Conservation (phyloP, 305 asterid genomes). For the Fraxinus sp. region DNA sequence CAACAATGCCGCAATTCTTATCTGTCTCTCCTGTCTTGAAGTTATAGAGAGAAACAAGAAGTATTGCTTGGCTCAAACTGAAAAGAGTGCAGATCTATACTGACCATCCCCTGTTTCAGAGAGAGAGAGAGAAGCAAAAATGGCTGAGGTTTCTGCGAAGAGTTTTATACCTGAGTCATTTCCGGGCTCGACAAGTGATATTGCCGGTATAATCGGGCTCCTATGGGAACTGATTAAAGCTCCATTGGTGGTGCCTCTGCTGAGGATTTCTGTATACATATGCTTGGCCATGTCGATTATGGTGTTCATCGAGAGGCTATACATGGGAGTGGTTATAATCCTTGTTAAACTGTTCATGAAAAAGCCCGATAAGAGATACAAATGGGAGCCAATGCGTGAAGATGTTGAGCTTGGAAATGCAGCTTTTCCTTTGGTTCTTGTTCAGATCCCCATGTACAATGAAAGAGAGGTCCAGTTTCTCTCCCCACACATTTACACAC, state of each 20-base stretch:
- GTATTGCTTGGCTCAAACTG: slow-evolving; percentile 27
- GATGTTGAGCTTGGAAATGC: slow-evolving; percentile 65
- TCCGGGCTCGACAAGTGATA: slow-evolving; percentile 46
- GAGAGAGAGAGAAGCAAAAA: slow-evolving; percentile 12
- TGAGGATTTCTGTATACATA: slow-evolving; percentile 33
- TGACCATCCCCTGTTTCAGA: slow-evolving; percentile 23
- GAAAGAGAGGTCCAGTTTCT: slow-evolving; percentile 59
- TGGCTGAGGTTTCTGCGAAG: slow-evolving; percentile 58
- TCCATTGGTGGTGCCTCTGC: slow-evolving; percentile 44
- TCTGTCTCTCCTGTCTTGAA: slow-evolving; percentile 25
- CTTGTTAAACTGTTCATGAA: slow-evolving; percentile 56
- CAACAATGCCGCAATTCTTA: slow-evolving; percentile 53
- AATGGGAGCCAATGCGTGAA: slow-evolving; percentile 71
- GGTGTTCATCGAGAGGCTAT: slow-evolving; percentile 51
- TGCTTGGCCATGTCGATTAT: slow-evolving; percentile 43
- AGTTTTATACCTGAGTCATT: slow-evolving; percentile 49
- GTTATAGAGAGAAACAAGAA: slow-evolving; percentile 20
- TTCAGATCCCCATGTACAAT: slow-evolving; percentile 94
- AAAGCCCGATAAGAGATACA: slow-evolving; percentile 73
- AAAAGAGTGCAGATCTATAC: slow-evolving; percentile 25
- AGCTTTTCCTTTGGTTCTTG: slow-evolving; percentile 69
- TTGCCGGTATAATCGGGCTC: slow-evolving; percentile 56
- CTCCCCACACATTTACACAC: not conserved
- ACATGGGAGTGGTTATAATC: slow-evolving; percentile 44
- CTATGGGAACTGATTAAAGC: slow-evolving; percentile 73